Evolutionary conservation across 2,329 filamentous ascomycete genomes (phyloP), one percentile per base, ranked within the genome.

Genomic region (Colletotrichum sidae): DNA sequence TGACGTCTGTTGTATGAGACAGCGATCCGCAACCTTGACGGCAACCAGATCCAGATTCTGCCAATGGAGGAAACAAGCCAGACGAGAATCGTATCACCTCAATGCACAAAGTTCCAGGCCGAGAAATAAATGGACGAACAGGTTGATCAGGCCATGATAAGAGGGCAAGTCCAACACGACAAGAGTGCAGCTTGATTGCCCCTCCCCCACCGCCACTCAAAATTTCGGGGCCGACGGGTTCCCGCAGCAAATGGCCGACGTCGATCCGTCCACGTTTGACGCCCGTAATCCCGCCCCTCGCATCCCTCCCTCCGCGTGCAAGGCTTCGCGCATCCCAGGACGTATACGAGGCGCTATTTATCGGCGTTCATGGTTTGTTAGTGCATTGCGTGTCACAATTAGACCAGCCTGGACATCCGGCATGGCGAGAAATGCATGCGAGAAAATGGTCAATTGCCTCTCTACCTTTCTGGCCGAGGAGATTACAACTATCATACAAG

Each of bases 221-320:
- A 35, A 39, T 62, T 66, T 60, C 58, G 62, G 62, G 58, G 15
- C 52, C 58, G 63, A 41, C 58, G 51, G 51, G 46, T 49, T 41
- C 46, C 51, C 58, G 50, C 46, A 62, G 63, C 52, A 66, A 66
- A 66, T 63, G 41, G 52, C 47, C 49, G 58, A 49, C 47, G 42
- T 35, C 42, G 58, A 42, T 52, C 41, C 46, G 42, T 65, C 62
- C 62, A 62, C 58, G 58, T 57, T 25, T 65, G 52, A 49, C 42
- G 57, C 46, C 45, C 56, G 61, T 50, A 55, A 34, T 64, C 37
- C 42, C 37, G 37, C 10, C 45, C 15, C 38, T 25, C 25, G 25
- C 25, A 25, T 25, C 25, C 25, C 17, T 38, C 25, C 33, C 50
- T 64, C 57, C 57, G 41, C 35, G 17, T 52, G 57, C 51, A 34